These are phyloP conservation scores for Euphorbia tirucalli DNA, from an alignment of 345 rosid genomes.

Conservation along the genomic window DNA sequence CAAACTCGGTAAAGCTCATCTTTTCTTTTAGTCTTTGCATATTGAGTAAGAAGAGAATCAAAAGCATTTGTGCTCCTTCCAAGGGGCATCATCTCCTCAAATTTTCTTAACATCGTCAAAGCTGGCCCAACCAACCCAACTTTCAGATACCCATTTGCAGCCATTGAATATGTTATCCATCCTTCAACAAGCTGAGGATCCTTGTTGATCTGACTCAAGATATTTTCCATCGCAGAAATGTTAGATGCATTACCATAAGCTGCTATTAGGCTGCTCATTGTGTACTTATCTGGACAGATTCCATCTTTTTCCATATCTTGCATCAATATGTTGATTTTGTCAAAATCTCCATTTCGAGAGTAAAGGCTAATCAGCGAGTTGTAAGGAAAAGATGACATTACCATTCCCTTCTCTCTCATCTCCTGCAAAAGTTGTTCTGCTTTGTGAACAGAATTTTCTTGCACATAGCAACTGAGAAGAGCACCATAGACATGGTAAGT, in stretches of 20 bases:
- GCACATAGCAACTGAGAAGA: conserved; percentile 24
- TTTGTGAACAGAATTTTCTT: conserved; percentile 17
- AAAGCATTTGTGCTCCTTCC: neutral
- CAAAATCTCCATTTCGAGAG: conserved; percentile 10
- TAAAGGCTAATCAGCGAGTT: conserved; percentile 24
- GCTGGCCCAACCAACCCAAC: conserved; percentile 21
- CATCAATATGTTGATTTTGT: conserved; percentile 17
- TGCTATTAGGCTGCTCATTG: conserved; percentile 8
- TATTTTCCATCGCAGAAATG: too few relatives aligned
- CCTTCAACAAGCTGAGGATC: conserved; percentile 1
- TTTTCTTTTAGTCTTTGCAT: conserved; percentile 17
- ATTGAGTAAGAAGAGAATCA: conserved; percentile 18
- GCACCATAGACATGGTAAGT: conserved; percentile 20
- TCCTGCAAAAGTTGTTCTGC: conserved; percentile 28
- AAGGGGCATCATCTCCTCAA: conserved; percentile 21
- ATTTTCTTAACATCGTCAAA: conserved; percentile 19
- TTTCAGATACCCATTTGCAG: conserved; percentile 29
- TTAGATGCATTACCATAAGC: conserved; percentile 20
- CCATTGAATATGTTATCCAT: conserved; percentile 22
- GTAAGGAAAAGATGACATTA: conserved; percentile 22
- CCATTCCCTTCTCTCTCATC: conserved; percentile 23
- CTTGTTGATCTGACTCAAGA: conserved; percentile 11
- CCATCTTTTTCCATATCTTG: conserved; percentile 28
- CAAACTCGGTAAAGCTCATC: conserved; percentile 30
- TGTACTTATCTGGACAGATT: conserved; percentile 23